Evolutionary conservation across 768 basidiomycete species (phyloP).

Genomic region (Russula earlei): DNA sequence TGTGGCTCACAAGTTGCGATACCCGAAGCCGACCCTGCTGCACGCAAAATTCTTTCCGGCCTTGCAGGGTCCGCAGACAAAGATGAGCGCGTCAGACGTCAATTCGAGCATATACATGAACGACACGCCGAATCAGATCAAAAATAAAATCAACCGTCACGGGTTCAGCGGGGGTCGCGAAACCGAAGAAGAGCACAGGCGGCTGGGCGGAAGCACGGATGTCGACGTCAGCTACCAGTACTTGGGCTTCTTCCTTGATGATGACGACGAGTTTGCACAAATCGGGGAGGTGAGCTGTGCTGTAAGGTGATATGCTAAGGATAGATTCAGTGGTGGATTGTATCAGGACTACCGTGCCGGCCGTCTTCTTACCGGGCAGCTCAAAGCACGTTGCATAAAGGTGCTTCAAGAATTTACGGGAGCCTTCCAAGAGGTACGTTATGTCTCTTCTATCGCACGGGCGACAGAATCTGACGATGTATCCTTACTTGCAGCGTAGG

Average conservation of each 20-base stretch:
- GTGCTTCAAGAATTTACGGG: conserved; percentile 74
- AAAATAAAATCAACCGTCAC: conserved; percentile 94
- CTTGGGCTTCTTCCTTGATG: conserved; percentile 88
- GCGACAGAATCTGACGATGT: conserved; percentile 2
- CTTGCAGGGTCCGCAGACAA: conserved; percentile 93
- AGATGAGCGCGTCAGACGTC: conserved; percentile 95
- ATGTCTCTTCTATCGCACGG: not conserved
- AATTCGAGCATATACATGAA: conserved; percentile 96
- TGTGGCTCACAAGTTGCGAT: conserved; percentile 87
- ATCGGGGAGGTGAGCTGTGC: conserved; percentile 58
- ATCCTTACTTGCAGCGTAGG: conserved; percentile 45
- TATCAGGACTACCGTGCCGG: conserved; percentile 89
- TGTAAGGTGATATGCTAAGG: not conserved
- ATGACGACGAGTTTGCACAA: conserved; percentile 76
- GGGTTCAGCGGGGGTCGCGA: conserved; percentile 94
- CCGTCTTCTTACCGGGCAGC: conserved; percentile 74
- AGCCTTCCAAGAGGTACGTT: conserved; percentile 70
- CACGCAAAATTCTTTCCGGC: conserved; percentile 99
- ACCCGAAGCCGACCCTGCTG: conserved; percentile 86
- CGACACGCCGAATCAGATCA: conserved; percentile 86
- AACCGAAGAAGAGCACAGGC: conserved; percentile 91
- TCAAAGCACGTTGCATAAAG: conserved; percentile 84
- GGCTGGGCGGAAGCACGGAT: conserved; percentile 82
- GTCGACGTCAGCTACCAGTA: conserved; percentile 97
- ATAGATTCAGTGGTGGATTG: not conserved